Evolutionary conservation across 768 basidiomycete species (phyloP).

Genomic region (Hypholoma fasciculare): DNA sequence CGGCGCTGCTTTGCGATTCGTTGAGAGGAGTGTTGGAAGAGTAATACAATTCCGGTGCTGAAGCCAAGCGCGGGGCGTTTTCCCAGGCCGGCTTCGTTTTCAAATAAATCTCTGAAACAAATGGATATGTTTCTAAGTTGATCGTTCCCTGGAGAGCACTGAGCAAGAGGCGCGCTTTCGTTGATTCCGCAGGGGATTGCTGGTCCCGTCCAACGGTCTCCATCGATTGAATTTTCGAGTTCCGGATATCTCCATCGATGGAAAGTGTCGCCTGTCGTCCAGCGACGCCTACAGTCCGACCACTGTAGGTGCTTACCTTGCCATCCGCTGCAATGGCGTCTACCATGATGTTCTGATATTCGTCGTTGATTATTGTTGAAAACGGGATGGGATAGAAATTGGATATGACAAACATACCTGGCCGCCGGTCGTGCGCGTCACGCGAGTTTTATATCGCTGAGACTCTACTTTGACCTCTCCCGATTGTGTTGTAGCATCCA

Average conservation of each 20-base stretch:
- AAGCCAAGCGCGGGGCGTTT: neutral
- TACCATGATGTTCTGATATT: neutral
- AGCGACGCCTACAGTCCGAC: neutral
- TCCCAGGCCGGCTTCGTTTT: neutral
- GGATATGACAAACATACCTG: conserved; percentile 22
- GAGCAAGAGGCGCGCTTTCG: conserved; percentile 27
- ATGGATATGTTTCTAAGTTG: conserved; percentile 31
- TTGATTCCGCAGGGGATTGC: conserved; percentile 45
- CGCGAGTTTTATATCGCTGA: conserved; percentile 44
- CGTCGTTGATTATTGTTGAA: neutral
- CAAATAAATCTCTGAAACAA: conserved; percentile 36
- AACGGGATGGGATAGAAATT: neutral
- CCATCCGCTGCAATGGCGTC: neutral
- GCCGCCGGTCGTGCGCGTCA: conserved; percentile 24
- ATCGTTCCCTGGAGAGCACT: conserved; percentile 23
- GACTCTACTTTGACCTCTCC: conserved; percentile 34
- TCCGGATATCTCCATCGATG: neutral
- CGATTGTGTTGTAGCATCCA: conserved; percentile 24
- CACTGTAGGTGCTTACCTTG: neutral
- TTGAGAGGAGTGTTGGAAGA: conserved; percentile 27
- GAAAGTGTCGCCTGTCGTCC: neutral
- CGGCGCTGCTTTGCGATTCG: conserved; percentile 33
- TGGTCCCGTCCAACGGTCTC: conserved; percentile 46
- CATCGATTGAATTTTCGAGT: neutral
- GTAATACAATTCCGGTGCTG: conserved; percentile 17